Evolutionary conservation across 2,329 filamentous ascomycete species (phyloP).

Genomic region (Xylaria sp.): DNA sequence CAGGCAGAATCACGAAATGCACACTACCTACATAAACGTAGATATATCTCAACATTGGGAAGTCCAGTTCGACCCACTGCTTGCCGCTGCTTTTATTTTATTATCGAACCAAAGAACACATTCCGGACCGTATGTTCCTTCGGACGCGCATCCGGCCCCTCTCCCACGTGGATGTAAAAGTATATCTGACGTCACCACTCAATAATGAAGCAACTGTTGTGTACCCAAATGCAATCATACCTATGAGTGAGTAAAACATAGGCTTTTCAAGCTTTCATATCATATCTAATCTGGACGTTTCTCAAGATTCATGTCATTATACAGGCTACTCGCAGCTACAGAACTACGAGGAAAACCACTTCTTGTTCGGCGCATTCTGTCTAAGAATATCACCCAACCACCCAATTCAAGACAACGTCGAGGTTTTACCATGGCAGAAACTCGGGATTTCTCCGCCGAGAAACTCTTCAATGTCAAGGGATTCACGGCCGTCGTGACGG

Average conservation of each 20-base stretch:
- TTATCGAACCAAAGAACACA: neutral
- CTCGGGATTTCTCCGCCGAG: conserved; percentile 49
- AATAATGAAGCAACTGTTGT: neutral
- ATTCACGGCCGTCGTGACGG: conserved; percentile 55
- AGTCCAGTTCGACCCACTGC: conserved; percentile 15
- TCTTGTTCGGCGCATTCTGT: neutral
- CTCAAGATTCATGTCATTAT: neutral
- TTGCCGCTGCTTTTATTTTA: neutral
- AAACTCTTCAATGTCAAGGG: conserved; percentile 52
- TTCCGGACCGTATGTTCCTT: neutral
- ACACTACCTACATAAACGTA: too few relatives aligned
- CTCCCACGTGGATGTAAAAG: conserved; percentile 35
- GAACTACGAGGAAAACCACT: neutral
- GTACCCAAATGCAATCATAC: conserved; percentile 8
- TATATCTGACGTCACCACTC: conserved; percentile 46
- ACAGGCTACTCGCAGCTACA: neutral
- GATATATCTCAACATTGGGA: too few relatives aligned
- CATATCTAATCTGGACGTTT: too few relatives aligned
- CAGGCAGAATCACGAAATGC: too few relatives aligned
- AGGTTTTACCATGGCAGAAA: conserved; percentile 49
- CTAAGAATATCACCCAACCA: neutral
- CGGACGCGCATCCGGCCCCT: conserved; percentile 1
- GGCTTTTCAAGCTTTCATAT: too few relatives aligned
- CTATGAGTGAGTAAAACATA: neutral
- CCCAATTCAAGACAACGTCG: conserved; percentile 7